These are phyloP conservation scores for Chytriomyces confervae DNA, from an alignment of 192 early-diverging fungal species.

Conservation along the genomic window DNA sequence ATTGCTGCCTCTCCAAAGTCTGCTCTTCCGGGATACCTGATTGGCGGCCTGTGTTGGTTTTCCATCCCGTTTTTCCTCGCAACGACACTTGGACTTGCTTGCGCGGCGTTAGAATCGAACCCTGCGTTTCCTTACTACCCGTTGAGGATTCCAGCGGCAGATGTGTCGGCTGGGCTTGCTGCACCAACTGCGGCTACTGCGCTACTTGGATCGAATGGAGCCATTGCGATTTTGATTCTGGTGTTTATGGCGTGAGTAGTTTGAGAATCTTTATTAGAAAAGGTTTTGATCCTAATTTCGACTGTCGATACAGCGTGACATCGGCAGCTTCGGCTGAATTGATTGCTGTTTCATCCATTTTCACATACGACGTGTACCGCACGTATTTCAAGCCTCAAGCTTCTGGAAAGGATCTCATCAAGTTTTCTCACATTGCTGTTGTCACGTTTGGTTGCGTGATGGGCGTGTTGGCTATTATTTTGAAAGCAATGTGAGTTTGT, in stretches of 20 bases:
- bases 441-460: constrained; percentile 71
- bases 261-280: too few relatives aligned
- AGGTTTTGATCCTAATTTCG: too few relatives aligned
- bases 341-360: constrained; percentile 75
- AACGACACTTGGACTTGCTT: constrained; percentile 72
- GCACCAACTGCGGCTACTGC: constrained; percentile 70
- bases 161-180: constrained; percentile 71
- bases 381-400: constrained; percentile 75
- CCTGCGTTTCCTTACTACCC: constrained; percentile 61
- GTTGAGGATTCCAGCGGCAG: constrained; percentile 53
- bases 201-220: constrained; percentile 67
- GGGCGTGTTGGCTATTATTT: constrained; percentile 67
- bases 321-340: constrained; percentile 76
- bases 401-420: constrained; percentile 64
- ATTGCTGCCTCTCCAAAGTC: constrained; percentile 71
- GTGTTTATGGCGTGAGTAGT: constrained; percentile 68
- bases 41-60: constrained; percentile 81
- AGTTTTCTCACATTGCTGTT: constrained; percentile 55
- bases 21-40: constrained; percentile 71
- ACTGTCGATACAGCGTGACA: constrained; percentile 49
- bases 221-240: constrained; percentile 66
- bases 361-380: constrained; percentile 75
- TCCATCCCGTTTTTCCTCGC: constrained; percentile 76
- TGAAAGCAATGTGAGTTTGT: constrained; percentile 58
- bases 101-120: constrained; percentile 67